Evolutionary conservation across 257 asterid genomes (phyloP).

Genomic region (Penstemon newberryi): DNA sequence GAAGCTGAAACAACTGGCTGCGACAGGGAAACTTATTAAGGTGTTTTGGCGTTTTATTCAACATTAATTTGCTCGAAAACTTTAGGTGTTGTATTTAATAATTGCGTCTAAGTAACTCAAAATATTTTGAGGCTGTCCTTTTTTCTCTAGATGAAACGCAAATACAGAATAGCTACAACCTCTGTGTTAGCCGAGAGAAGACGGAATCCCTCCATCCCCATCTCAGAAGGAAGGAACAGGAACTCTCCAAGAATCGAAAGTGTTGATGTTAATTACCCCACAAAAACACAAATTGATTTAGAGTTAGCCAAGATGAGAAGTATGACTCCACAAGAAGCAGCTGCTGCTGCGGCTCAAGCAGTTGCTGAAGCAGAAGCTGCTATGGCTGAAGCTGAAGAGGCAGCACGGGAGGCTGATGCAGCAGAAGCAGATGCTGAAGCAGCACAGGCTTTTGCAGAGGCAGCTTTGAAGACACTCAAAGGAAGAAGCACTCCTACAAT

Average conservation of each 20-base stretch:
- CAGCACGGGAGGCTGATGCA: conserved; percentile 88
- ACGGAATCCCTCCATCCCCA: conserved; percentile 43
- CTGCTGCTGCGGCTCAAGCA: conserved; percentile 92
- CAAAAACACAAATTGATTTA: conserved; percentile 63
- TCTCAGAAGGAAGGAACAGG: conserved; percentile 49
- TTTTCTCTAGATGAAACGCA: conserved; percentile 63
- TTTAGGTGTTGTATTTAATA: neutral
- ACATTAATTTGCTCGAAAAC: neutral
- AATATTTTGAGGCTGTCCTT: conserved; percentile 1
- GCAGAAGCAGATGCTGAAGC: conserved; percentile 97
- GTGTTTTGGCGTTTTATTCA: conserved; percentile 36
- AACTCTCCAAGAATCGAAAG: conserved; percentile 45
- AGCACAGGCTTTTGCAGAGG: conserved; percentile 92
- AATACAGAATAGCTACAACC: conserved; percentile 60
- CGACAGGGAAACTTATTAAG: conserved; percentile 81
- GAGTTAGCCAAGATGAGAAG: conserved; percentile 72
- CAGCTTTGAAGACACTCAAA: conserved; percentile 71
- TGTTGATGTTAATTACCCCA: conserved; percentile 45
- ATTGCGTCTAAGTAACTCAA: neutral
- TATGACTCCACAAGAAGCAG: conserved; percentile 83
- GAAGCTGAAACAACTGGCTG: conserved; percentile 75
- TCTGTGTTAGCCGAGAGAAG: conserved; percentile 53
- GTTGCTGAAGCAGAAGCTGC: conserved; percentile 98
- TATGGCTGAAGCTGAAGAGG: conserved; percentile 93
- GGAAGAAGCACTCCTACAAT: conserved; percentile 61